phyloP scores from a whole-genome alignment of 441 rosid species.

The Theobroma grandiflorum region DNA sequence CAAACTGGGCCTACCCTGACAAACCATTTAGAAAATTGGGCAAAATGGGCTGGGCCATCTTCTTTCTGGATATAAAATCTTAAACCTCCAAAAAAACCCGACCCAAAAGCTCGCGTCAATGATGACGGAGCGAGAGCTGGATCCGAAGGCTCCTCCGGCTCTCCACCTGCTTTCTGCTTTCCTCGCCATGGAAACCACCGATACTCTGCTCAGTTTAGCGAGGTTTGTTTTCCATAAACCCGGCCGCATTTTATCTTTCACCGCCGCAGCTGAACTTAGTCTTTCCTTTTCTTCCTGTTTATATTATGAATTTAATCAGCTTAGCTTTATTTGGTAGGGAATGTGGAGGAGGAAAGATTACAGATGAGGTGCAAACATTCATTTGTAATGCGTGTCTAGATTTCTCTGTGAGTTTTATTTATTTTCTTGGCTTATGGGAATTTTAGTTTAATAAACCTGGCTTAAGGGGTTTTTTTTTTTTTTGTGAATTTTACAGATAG shows the following conservation, averaged over 20 bases:
- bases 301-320: neutral
- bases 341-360: slow-evolving; percentile 66
- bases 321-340: slow-evolving; percentile 40
- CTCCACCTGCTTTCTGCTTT: slow-evolving; percentile 72
- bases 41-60: neutral
- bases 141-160: slow-evolving; percentile 42
- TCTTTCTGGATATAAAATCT: neutral
- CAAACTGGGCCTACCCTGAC: neutral
- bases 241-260: neutral
- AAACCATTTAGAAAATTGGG: neutral
- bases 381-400: slow-evolving; percentile 68
- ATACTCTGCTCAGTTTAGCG: slow-evolving; percentile 55
- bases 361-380: slow-evolving; percentile 69
- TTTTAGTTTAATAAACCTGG: neutral
- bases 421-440: neutral
- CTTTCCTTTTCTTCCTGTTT: neutral
- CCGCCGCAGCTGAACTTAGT: neutral
- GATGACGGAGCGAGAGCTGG: slow-evolving; percentile 46
- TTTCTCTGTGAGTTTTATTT: slow-evolving; percentile 47
- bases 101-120: neutral
- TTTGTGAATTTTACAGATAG: slow-evolving; percentile 49
- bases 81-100: slow-evolving; percentile 14
- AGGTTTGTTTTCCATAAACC: slow-evolving; percentile 45
- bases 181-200: slow-evolving; percentile 77
- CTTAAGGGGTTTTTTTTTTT: neutral